Percentiles rank a stretch among this genome's conserved stretches.
Conservation (phyloP, 2,329 filamentous ascomycete genomes). For the Cordyceps farinosa region DNA sequence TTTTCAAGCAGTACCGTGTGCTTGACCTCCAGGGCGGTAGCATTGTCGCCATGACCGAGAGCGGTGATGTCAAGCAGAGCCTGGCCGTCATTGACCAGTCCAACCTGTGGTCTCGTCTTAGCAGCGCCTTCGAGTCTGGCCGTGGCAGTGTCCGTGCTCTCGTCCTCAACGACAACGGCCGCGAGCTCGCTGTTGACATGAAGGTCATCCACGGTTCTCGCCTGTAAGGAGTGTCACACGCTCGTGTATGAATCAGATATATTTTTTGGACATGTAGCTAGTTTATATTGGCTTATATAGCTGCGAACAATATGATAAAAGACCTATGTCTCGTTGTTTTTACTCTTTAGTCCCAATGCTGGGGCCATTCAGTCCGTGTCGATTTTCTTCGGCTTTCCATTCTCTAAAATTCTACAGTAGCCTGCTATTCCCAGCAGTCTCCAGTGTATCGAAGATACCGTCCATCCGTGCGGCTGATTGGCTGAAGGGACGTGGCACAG, state of each 20-base stretch:
- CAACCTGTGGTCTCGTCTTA: constrained; percentile 76
- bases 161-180: constrained; percentile 88
- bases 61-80: constrained; percentile 94
- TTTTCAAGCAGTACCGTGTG: constrained; percentile 99
- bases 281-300: constrained; percentile 18
- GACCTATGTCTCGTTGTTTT: not conserved
- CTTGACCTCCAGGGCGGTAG: constrained; percentile 87
- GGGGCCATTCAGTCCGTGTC: no score
- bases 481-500: no score
- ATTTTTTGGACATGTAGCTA: constrained; percentile 15
- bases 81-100: constrained; percentile 94
- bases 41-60: constrained; percentile 97
- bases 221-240: constrained; percentile 44
- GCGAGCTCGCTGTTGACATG: constrained; percentile 96
- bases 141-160: constrained; percentile 92
- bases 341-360: not conserved
- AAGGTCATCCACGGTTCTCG: constrained; percentile 88
- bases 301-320: not conserved
- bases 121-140: constrained; percentile 81
- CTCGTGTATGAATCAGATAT: constrained; percentile 17
- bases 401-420: not conserved
- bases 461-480: no score
- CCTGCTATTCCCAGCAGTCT: not conserved
- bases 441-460: no score
- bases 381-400: not conserved